A percentile compares a stretch with the other conserved stretches of the same genome.
These are phyloP conservation scores for Coelastrella sp. DNA, from an alignment of 139 green algal species.

Conservation along the genomic window DNA sequence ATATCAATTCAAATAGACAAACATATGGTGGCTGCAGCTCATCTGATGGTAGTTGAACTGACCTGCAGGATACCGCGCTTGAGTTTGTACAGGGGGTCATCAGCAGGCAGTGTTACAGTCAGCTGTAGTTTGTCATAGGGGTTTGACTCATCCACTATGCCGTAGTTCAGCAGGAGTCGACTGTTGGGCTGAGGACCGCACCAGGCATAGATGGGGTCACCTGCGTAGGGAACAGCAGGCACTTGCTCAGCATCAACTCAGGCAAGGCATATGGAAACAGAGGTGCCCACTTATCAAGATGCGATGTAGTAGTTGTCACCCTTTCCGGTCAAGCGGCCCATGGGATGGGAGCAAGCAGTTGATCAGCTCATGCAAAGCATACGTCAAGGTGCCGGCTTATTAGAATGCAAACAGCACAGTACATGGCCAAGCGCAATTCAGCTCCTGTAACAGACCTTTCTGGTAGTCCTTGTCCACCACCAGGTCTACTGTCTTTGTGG, in stretches of 20 bases:
- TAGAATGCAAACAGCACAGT: neutral
- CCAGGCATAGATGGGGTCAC: constrained; percentile 89
- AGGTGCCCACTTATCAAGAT: no score
- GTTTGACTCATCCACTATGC: constrained; percentile 76
- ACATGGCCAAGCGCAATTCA: no score
- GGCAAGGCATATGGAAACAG: neutral
- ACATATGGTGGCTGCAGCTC: neutral
- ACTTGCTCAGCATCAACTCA: neutral
- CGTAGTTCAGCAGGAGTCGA: constrained; percentile 84
- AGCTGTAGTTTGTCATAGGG: constrained; percentile 79
- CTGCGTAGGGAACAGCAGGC: constrained; percentile 12
- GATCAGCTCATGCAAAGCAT: neutral
- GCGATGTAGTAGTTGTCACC: no score
- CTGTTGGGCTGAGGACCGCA: constrained; percentile 96
- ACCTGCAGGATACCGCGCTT: constrained; percentile 82
- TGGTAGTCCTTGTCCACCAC: constrained; percentile 74
- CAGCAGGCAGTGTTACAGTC: constrained; percentile 63
- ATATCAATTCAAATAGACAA: neutral
- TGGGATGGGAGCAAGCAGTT: no score
- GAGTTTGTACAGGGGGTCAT: constrained; percentile 85
- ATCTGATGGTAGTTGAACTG: neutral
- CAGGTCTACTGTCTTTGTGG: constrained; percentile 73
- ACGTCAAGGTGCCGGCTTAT: neutral
- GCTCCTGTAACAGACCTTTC: no score
- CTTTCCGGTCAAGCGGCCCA: no score